Evolutionary conservation across 1,284 basidiomycete species (phyloP), one percentile per base, ranked within the genome.

Genomic region (Fomitopsis pinicola): DNA sequence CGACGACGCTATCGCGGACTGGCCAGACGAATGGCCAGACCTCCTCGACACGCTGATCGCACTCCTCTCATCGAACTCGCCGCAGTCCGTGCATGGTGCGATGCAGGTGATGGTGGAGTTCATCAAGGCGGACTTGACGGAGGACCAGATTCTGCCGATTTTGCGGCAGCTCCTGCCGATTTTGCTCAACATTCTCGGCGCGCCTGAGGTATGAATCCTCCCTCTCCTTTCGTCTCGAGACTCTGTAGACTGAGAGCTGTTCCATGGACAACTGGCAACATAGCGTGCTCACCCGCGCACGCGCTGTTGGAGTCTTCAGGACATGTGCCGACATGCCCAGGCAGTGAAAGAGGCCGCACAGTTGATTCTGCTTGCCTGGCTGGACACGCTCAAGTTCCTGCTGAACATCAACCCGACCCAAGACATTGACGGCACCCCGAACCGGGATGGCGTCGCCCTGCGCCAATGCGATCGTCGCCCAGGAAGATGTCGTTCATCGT

Each of bases 91-190:
- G 10, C 94, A 97, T 75, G 95, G 95, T 26, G 89, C 94, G n/a
- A 94, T 98, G 92, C 88, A 95, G 72, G 92, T 97, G 14, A 87
- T 98, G 69, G 87, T 87, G 10, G 95, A 98, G 71, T 95, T 97
- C 72, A 91, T 96, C 69, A 90, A 91, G 73, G 86, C 91, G 10
- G 95, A 96, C 72, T 77, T 98, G 59, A 90, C 90, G 5, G 95
- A 97, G 72, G 94, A 97, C 71, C 95, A 97, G 77, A 87, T 97
- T 38, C 76, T 97, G 3, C 94, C 94, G 14, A 86, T 98, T 22
- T 82, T 96, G 15, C 86, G 88, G 46, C 85, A 95, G 69, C 81
- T 97, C 35, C 79, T 96, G 2, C 95, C 95, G 0, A 88, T 92
- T 6, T 80, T 98, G 19, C 81, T 96, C n/a, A 74, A 77, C n/a